Percentiles rank a stretch among this genome's conserved stretches.
Evolutionary conservation across 257 asterid genomes (phyloP).

Genomic region (Solanum chilense): DNA sequence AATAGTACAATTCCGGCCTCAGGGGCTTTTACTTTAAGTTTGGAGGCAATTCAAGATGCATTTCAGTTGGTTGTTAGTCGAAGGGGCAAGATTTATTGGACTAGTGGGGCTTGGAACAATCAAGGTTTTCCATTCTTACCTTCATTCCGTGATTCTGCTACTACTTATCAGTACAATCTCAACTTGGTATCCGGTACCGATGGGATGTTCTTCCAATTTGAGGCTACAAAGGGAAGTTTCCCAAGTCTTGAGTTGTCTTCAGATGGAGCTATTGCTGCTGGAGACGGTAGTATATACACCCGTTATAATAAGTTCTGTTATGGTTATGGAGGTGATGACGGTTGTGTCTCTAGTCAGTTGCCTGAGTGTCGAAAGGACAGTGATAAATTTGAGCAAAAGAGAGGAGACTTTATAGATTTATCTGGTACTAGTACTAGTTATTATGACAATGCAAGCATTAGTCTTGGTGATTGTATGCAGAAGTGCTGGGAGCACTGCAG

Average conservation of each 20-base stretch:
- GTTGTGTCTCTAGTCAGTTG: conserved; percentile 6
- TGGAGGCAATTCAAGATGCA: not conserved
- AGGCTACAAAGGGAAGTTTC: not conserved
- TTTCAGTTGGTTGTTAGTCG: not conserved
- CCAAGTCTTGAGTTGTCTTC: not conserved
- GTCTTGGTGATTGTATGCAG: not conserved
- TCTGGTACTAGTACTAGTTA: not conserved
- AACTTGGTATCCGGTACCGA: not conserved
- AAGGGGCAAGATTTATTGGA: not conserved
- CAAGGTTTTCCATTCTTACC: not conserved
- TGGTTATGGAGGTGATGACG: not conserved
- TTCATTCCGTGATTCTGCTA: not conserved
- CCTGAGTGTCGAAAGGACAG: conserved; percentile 2
- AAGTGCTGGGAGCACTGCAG: not conserved
- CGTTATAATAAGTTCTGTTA: not conserved
- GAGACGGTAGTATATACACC: not conserved
- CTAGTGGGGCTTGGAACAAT: not conserved
- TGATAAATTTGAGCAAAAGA: not conserved
- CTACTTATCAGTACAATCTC: not conserved
- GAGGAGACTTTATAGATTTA: not conserved
- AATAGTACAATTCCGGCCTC: conserved; percentile 7
- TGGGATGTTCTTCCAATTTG: not conserved
- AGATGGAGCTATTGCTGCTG: not conserved
- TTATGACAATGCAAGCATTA: not conserved
- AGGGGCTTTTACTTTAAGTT: not conserved